Percentiles rank a stretch among this genome's conserved stretches.
phyloP scores from a whole-genome alignment of 2,329 filamentous ascomycete genomes.

The Colletotrichum noveboracense region DNA sequence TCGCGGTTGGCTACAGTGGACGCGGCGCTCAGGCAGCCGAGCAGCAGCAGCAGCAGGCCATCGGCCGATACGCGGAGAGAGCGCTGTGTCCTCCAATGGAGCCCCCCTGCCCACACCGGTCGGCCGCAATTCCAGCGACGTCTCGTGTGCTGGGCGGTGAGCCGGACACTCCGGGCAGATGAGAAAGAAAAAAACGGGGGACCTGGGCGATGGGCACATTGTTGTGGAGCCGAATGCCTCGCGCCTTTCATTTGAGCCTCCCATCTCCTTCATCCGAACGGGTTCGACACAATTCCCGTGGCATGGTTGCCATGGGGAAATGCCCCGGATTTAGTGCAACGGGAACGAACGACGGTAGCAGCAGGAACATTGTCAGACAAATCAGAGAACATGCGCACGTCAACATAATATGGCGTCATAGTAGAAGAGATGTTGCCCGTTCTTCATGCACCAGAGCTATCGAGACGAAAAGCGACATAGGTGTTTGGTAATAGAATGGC shows the following conservation, averaged over 20 bases:
- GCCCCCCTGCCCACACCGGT: neutral
- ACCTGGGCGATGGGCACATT: neutral
- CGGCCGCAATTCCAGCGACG: neutral
- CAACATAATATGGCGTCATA: neutral
- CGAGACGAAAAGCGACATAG: conserved; percentile 35
- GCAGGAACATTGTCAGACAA: neutral
- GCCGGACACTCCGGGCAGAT: conserved; percentile 3
- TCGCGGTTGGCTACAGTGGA: neutral
- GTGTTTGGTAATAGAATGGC: conserved; percentile 65
- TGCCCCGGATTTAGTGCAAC: neutral
- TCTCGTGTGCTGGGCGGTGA: neutral
- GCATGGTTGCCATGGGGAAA: neutral
- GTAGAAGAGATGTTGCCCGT: conserved; percentile 46
- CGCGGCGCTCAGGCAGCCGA: neutral
- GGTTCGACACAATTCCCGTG: neutral
- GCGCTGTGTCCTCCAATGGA: neutral
- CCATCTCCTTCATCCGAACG: neutral
- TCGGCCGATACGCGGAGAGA: neutral
- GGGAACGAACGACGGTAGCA: neutral
- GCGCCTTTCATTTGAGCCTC: neutral
- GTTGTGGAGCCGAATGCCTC: neutral
- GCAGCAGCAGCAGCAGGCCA: neutral
- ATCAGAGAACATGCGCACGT: neutral
- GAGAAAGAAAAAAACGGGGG: neutral
- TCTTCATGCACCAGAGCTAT: conserved; percentile 58